phyloP scores from a whole-genome alignment of 2,329 filamentous ascomycete species.

The Cadophora malorum region DNA sequence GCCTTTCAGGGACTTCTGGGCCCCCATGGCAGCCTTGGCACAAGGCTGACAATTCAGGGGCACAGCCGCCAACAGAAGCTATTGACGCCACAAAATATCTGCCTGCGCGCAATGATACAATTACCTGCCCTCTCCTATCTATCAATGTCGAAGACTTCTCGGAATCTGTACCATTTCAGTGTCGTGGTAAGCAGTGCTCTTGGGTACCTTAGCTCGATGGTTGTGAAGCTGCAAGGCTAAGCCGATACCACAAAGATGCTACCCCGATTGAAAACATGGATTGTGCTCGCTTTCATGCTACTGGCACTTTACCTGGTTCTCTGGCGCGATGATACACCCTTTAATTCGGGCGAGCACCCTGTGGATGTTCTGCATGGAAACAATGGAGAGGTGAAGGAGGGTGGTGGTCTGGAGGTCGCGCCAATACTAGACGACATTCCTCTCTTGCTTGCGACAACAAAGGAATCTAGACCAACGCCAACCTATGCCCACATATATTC shows the following conservation, averaged over 20 bases:
- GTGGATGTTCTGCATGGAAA: conserved; percentile 26
- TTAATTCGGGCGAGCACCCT: conserved; percentile 20
- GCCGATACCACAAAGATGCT: conserved; percentile 23
- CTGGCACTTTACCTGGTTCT: conserved; percentile 28
- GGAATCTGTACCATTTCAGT: background rate
- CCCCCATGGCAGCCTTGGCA: conserved; percentile 1
- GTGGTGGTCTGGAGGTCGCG: background rate
- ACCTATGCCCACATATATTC: background rate
- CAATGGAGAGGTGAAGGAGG: conserved; percentile 15
- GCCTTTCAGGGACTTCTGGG: background rate
- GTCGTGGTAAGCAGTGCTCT: background rate
- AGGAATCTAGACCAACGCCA: background rate
- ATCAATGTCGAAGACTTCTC: background rate
- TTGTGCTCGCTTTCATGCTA: conserved; percentile 26
- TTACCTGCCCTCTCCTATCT: background rate
- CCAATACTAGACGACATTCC: conserved; percentile 17
- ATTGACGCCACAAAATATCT: conserved; percentile 4
- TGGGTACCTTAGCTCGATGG: background rate
- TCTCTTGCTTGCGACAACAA: conserved; percentile 12
- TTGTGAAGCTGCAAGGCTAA: conserved; percentile 2
- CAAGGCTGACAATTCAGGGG: conserved; percentile 12
- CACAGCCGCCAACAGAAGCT: conserved; percentile 9
- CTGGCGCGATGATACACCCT: conserved; percentile 26
- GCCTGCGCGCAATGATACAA: background rate
- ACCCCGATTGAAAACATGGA: conserved; percentile 24